Evolutionary conservation across 1,139 yeast species (phyloP), one percentile per base, ranked within the genome.

Genomic region (Magnusiomyces tetraspermus): DNA sequence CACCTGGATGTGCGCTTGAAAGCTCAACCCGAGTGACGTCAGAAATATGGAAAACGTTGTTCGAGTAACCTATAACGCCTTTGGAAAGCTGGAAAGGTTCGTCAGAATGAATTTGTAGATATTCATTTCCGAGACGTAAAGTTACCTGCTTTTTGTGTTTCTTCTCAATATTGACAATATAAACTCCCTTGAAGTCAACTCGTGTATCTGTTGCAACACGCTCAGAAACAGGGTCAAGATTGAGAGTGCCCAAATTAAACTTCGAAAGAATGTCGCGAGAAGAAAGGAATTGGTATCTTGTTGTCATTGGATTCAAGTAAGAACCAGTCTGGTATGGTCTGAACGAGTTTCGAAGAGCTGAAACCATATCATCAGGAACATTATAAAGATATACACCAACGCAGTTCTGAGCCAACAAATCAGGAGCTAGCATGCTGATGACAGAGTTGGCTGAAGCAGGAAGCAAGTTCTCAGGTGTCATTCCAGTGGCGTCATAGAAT

Each of bases 401-500:
- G 64, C 90, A 82, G 60, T 84, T 84, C 30, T 62, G 63, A 50
- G 74, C 71, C 62, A 79, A 75, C 45, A 73, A 75, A 1, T 73
- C 74, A 0, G 89, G 79, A 1, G 64, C 70, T 58, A 65, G 23
- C 15, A 54, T 41, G 21, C 57, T 61, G 11, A 60, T 49, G 5
- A 59, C 52, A 3, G 55, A 36, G n/a, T 58, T 53, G 0, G 61
- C 61, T 17, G 59, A 51, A 15, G 53, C 38, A 31, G 75, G 74
- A 50, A 74, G 63, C 10, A 65, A 58, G 13, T 68, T 66, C 22
- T 67, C 64, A 1, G 68, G 65, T 17, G 72, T 67, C 61, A 75
- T 81, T 22, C 82, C 83, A 0, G 95, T 84, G 58, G 85, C 80
- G 65, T 88, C 96, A 57, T 80, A 64, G 5, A 87, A 76, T 55